Evolutionary conservation across 164 flowering plant genomes (phyloP).

Genomic region (Malania oleifera): DNA sequence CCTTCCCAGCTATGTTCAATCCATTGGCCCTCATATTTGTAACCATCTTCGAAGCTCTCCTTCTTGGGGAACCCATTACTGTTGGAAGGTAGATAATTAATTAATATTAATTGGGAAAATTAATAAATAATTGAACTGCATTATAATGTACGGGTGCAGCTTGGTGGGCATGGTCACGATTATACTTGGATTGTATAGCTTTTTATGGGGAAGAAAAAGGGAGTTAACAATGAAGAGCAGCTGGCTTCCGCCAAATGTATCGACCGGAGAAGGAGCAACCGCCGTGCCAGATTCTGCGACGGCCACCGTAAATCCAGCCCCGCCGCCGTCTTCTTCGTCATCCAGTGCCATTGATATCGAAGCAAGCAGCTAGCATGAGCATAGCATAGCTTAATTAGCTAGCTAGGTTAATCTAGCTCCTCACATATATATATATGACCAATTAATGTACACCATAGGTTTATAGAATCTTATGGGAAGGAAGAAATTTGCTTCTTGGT

Average conservation of each 20-base stretch:
- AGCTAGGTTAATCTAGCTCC: too few relatives aligned
- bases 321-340: too few relatives aligned
- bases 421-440: too few relatives aligned
- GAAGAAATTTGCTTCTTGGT: too few relatives aligned
- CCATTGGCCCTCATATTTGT: constrained; percentile 36
- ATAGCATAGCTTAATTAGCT: too few relatives aligned
- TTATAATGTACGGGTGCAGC: constrained; percentile 16
- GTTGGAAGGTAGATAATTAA: constrained; percentile 33
- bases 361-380: too few relatives aligned
- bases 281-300: not conserved
- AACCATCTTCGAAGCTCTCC: constrained; percentile 30
- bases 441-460: too few relatives aligned
- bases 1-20: constrained; percentile 50
- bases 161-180: constrained; percentile 40
- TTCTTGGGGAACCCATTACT: constrained; percentile 30
- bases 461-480: too few relatives aligned
- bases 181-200: constrained; percentile 33
- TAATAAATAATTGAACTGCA: not conserved
- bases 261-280: not conserved
- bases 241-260: not conserved
- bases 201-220: constrained; percentile 30
- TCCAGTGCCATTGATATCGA: too few relatives aligned
- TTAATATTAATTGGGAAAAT: not conserved
- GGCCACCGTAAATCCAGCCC: constrained; percentile 1
- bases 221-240: constrained; percentile 6